These are phyloP conservation scores for Thielaviopsis populi DNA, from an alignment of 2,329 filamentous ascomycete genomes.

Conservation along the genomic window DNA sequence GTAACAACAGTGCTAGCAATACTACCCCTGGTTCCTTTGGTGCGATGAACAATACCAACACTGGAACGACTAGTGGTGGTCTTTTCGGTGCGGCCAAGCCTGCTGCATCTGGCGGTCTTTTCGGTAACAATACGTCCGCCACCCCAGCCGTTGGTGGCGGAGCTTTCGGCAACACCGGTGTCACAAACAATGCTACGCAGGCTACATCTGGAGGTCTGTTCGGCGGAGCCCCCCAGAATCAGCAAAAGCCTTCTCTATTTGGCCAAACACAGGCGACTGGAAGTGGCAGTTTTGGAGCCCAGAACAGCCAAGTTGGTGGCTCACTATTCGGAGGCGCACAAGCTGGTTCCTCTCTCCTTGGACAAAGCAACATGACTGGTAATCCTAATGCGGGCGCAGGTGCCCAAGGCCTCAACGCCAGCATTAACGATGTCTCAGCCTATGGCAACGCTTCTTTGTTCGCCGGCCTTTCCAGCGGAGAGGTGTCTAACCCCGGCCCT, in stretches of 20 bases:
- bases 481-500: constrained; percentile 61
- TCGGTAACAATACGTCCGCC: constrained; percentile 27
- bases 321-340: constrained; percentile 32
- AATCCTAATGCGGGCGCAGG: constrained; percentile 24
- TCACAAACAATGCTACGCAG: constrained; percentile 29
- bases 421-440: constrained; percentile 68
- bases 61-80: constrained; percentile 20
- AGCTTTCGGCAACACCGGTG: constrained; percentile 20
- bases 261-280: constrained; percentile 32
- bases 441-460: constrained; percentile 86
- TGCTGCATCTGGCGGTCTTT: constrained; percentile 26
- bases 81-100: constrained; percentile 30
- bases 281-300: constrained; percentile 40
- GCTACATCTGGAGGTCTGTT: constrained; percentile 28
- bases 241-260: constrained; percentile 43
- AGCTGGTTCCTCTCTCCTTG: constrained; percentile 27
- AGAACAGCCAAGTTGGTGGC: constrained; percentile 31
- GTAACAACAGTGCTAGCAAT: constrained; percentile 22
- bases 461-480: constrained; percentile 50
- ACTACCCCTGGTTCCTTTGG: constrained; percentile 28
- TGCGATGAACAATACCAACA: constrained; percentile 15
- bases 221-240: constrained; percentile 33
- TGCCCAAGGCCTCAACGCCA: constrained; percentile 58
- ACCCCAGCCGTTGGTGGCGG: constrained; percentile 24
- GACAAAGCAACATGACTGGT: constrained; percentile 37